Conservation (phyloP, 768 basidiomycete genomes). For the Hebeloma cylindrosporum region DNA sequence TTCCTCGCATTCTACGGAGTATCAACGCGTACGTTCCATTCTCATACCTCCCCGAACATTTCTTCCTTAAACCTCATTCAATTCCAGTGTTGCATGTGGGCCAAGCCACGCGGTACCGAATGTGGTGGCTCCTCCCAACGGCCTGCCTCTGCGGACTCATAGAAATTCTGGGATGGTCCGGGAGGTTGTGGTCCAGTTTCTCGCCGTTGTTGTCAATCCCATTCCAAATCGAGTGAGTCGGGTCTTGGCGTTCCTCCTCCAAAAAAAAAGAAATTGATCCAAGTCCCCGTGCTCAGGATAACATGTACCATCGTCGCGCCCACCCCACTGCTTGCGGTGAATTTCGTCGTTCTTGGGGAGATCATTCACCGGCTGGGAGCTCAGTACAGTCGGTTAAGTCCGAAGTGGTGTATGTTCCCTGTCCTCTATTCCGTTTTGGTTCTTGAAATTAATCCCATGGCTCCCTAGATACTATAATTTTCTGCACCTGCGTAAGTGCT, state of each 20-base stretch:
- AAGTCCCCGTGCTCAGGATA: conserved; percentile 36
- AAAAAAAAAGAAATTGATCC: too few species aligned
- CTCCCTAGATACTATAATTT: conserved; percentile 41
- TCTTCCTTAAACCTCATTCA: not conserved
- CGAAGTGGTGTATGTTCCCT: conserved; percentile 41
- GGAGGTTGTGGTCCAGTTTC: conserved; percentile 24
- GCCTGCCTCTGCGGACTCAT: conserved; percentile 23
- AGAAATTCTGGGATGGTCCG: conserved; percentile 27
- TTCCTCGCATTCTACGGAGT: conserved; percentile 41
- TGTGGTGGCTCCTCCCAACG: conserved; percentile 27
- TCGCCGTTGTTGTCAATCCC: conserved; percentile 13
- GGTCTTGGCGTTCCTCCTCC: not conserved
- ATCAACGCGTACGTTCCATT: conserved; percentile 32
- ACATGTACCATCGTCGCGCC: conserved; percentile 48
- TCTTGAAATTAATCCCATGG: not conserved
- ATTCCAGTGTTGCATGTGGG: conserved; percentile 16
- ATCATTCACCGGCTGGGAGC: conserved; percentile 45
- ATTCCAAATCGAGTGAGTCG: conserved; percentile 25
- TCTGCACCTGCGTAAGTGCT: conserved; percentile 37
- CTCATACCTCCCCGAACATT: not conserved
- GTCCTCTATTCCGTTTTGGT: not conserved
- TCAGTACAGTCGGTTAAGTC: conserved; percentile 45
- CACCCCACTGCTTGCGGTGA: conserved; percentile 52
- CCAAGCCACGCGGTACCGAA: conserved; percentile 19
- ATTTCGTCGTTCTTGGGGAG: conserved; percentile 56